Conservation (phyloP, 2,329 filamentous ascomycete species). For the Colletotrichum sp. region DNA sequence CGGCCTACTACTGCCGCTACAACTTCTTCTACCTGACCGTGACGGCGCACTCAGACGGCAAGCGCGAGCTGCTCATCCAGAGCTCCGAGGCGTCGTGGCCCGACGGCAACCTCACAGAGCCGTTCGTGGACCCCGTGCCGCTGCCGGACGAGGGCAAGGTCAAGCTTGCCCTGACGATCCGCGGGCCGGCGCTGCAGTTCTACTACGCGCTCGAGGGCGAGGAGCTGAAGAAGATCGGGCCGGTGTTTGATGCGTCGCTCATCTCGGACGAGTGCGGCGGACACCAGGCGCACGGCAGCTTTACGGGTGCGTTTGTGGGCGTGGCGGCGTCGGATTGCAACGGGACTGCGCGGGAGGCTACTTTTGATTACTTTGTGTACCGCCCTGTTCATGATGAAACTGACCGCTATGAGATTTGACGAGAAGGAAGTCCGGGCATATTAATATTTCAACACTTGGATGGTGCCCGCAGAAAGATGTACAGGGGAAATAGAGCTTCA, state of each 20-base stretch:
- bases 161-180: constrained; percentile 53
- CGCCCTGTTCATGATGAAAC: constrained; percentile 49
- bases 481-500: not conserved
- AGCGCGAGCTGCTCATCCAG: constrained; percentile 62
- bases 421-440: not conserved
- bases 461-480: not conserved
- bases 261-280: constrained; percentile 69
- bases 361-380: constrained; percentile 59
- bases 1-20: constrained; percentile 67
- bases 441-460: not conserved
- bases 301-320: constrained; percentile 66
- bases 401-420: constrained; percentile 50
- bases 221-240: constrained; percentile 54
- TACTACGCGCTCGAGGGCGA: constrained; percentile 56
- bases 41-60: constrained; percentile 59
- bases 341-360: constrained; percentile 49
- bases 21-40: constrained; percentile 71
- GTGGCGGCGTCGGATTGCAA: constrained; percentile 62
- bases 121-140: constrained; percentile 46
- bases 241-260: constrained; percentile 63
- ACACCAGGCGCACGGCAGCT: constrained; percentile 65
- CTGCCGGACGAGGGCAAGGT: constrained; percentile 63
- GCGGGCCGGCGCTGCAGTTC: constrained; percentile 60
- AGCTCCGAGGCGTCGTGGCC: constrained; percentile 63
- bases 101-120: constrained; percentile 48